phyloP scores from a whole-genome alignment of 805 yeast genomes.

The Clavispora phyllophila region DNA sequence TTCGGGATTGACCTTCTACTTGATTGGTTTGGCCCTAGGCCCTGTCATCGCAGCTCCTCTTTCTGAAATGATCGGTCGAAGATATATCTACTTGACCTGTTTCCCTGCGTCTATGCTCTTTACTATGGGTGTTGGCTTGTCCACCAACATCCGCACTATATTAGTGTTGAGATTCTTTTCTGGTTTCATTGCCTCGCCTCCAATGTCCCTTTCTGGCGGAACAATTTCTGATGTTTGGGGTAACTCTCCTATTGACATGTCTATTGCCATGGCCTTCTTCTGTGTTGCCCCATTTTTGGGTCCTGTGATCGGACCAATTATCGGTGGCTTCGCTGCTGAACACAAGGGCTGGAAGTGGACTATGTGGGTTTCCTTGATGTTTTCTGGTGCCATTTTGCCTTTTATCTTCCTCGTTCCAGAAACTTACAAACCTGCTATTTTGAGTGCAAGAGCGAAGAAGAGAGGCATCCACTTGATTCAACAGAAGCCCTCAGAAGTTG shows the following conservation, averaged over 20 bases:
- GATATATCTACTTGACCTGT: conserved; percentile 11
- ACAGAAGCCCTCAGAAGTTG: conserved; percentile 31
- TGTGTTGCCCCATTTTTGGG: conserved; percentile 34
- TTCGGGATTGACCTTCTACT: conserved; percentile 64
- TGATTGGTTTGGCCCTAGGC: conserved; percentile 67
- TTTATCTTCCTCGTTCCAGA: conserved; percentile 13
- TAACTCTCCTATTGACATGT: conserved; percentile 47
- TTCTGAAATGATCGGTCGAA: conserved; percentile 17
- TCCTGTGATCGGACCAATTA: conserved; percentile 17
- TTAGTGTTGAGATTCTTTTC: conserved; percentile 68
- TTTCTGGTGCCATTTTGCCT: conserved; percentile 14
- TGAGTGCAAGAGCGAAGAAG: conserved; percentile 28
- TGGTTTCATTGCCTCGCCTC: conserved; percentile 76
- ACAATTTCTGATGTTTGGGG: conserved; percentile 75
- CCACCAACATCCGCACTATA: conserved; percentile 28
- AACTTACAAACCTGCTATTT: conserved; percentile 15
- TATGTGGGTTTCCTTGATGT: conserved; percentile 18
- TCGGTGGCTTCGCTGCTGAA: conserved; percentile 37
- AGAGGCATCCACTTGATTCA: conserved; percentile 48
- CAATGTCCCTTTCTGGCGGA: conserved; percentile 81
- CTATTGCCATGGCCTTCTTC: conserved; percentile 73
- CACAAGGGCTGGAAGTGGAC: conserved; percentile 29
- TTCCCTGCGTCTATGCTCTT: conserved; percentile 15
- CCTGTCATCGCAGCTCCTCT: conserved; percentile 67
- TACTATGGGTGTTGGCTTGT: conserved; percentile 18